A percentile compares a stretch with the other conserved stretches of the same genome.
Conservation (phyloP, 164 flowering plant genomes). For the Echeveria elegans region DNA sequence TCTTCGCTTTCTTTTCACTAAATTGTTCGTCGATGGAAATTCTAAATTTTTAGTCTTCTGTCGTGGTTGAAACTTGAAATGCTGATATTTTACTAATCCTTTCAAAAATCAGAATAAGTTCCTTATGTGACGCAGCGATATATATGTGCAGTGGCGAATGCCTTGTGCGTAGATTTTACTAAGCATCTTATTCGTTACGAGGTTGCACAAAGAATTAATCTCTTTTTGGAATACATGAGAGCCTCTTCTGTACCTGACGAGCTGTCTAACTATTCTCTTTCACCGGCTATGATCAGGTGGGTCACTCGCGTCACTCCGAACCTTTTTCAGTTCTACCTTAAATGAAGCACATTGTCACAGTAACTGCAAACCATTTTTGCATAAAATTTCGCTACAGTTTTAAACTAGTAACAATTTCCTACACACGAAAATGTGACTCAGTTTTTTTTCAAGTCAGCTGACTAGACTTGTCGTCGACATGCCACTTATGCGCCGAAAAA, state of each 20-base stretch:
- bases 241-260: neutral
- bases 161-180: constrained; percentile 3
- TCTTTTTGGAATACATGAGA: neutral
- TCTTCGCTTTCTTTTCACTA: neutral
- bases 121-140: neutral
- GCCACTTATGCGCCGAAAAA: neutral
- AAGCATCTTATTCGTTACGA: neutral
- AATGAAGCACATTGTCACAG: neutral
- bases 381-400: neutral
- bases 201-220: too few relatives aligned
- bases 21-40: neutral
- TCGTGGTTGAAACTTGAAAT: too few relatives aligned
- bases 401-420: neutral
- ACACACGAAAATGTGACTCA: neutral
- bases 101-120: neutral
- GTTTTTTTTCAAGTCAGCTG: neutral
- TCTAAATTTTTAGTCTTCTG: neutral
- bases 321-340: neutral
- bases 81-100: neutral
- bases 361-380: neutral
- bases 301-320: neutral
- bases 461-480: neutral
- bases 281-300: constrained; percentile 7
- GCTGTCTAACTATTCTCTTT: neutral
- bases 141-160: neutral